Evolutionary conservation across 2,329 filamentous ascomycete genomes (phyloP), one percentile per base, ranked within the genome.

Genomic region (Beauveria bassiana): DNA sequence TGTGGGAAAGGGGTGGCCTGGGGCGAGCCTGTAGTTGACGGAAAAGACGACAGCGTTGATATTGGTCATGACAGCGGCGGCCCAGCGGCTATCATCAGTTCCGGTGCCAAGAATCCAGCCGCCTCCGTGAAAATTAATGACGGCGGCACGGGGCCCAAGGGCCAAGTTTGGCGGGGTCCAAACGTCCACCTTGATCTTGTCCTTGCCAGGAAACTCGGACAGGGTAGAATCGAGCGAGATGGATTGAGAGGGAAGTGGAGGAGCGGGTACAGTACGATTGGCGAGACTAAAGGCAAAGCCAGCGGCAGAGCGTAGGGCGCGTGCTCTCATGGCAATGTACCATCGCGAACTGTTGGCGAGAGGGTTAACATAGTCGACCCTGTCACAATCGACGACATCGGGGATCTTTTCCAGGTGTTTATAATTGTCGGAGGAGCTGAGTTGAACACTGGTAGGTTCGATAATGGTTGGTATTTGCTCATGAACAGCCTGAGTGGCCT

Each of bases 61-160:
- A 5, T 78, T 74, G 28, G 80, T 73, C 45, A 81, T 72, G 3
- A 86, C 79, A 42, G 78, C 74, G 4, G 79, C 76, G 6, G 81
- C 83, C 77, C 85, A 88, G 47, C 84, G 78, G 16, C 83, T 81
- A 68, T 88, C 86, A 68, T 88, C 83, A 4, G 82, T 86, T 3
- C 81, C 84, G 52, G 79, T 78, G 14, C 86, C 86, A 38, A 88
- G 72, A 7, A 85, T 83, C 73, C 87, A 88, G 5, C 86, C 86
- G 24, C 86, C 86, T 28, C 86, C 86, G 67, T 89, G 86, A 67
- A 86, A 86, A 69, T 87, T 86, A 66, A 89, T 77, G 31, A 89
- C 77, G 20, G 82, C 82, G 0, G 85, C 79, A 64, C 77, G 79
- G 31, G 71, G 69, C 18, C 71, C 71, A 61, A 70, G 63, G 20